Percentiles rank a stretch among this genome's conserved stretches.
These are phyloP conservation scores for Durusdinium trenchii DNA, from an alignment of 73 alveolate genomes.

Conservation along the genomic window DNA sequence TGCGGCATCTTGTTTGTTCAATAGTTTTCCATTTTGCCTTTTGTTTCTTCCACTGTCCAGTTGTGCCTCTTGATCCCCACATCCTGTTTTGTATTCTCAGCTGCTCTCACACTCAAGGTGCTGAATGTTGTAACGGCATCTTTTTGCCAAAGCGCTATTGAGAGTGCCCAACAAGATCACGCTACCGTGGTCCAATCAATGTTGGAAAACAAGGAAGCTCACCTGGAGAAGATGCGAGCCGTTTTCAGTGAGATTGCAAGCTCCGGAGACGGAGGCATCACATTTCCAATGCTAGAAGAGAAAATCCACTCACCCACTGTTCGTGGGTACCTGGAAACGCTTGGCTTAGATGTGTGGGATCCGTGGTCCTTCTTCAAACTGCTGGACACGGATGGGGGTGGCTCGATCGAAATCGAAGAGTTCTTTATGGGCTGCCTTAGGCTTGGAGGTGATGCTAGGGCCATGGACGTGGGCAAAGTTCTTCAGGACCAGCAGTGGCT, in stretches of 20 bases:
- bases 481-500: conserved; percentile 80
- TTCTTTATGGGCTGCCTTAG: conserved; percentile 63
- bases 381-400: conserved; percentile 68
- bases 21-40: too few relatives aligned
- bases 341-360: conserved; percentile 54
- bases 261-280: conserved; percentile 12
- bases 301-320: conserved; percentile 19
- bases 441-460: conserved; percentile 37
- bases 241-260: conserved; percentile 29
- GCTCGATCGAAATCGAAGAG: conserved; percentile 49
- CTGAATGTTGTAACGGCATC: conserved; percentile 14
- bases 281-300: conserved; percentile 58
- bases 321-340: conserved; percentile 23
- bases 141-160: conserved; percentile 44
- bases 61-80: too few relatives aligned
- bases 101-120: neutral
- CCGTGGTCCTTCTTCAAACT: conserved; percentile 37
- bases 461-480: conserved; percentile 52
- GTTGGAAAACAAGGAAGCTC: conserved; percentile 86
- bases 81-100: neutral
- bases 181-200: conserved; percentile 59
- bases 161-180: conserved; percentile 58
- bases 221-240: conserved; percentile 42
- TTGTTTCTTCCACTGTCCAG: too few relatives aligned
- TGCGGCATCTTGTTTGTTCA: too few relatives aligned